These are phyloP conservation scores for Erythrophleum fordii DNA, from an alignment of 306 rosid genomes.

Conservation along the genomic window DNA sequence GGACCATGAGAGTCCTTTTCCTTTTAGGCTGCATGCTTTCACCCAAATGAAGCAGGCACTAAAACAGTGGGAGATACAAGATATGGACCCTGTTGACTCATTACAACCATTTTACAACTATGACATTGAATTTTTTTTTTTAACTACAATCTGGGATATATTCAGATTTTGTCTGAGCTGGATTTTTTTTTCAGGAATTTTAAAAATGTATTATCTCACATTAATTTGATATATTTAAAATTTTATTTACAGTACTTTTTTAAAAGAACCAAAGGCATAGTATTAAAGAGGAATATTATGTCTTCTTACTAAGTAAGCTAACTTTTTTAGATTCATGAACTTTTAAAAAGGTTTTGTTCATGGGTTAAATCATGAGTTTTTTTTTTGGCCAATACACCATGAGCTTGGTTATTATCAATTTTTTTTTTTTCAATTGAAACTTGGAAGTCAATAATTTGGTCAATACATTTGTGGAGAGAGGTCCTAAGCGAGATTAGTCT, in stretches of 20 bases:
- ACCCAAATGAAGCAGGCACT: constrained; percentile 42
- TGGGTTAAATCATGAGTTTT: not conserved
- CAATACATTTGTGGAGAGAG: not conserved
- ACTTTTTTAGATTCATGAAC: too few relatives aligned
- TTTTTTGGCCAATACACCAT: not conserved
- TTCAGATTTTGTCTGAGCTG: too few relatives aligned
- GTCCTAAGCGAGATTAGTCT: not conserved
- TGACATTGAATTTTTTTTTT: not conserved
- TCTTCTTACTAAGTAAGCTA: too few relatives aligned
- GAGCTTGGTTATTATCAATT: not conserved
- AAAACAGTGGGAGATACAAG: not conserved
- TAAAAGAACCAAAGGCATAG: too few relatives aligned
- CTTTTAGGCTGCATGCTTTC: constrained; percentile 19
- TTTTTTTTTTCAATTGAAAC: not conserved
- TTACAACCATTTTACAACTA: not conserved
- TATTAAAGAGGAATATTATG: too few relatives aligned
- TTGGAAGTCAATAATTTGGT: not conserved
- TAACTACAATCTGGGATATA: too few relatives aligned
- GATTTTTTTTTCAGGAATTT: too few relatives aligned
- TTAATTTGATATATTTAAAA: too few relatives aligned
- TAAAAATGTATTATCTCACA: too few relatives aligned
- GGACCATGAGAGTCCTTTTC: constrained; percentile 34
- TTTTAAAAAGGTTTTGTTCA: not conserved
- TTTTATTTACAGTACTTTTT: too few relatives aligned
- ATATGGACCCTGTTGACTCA: not conserved